phyloP scores from a whole-genome alignment of 2,329 filamentous ascomycete species.

The Penicillium sclerotiorum region DNA sequence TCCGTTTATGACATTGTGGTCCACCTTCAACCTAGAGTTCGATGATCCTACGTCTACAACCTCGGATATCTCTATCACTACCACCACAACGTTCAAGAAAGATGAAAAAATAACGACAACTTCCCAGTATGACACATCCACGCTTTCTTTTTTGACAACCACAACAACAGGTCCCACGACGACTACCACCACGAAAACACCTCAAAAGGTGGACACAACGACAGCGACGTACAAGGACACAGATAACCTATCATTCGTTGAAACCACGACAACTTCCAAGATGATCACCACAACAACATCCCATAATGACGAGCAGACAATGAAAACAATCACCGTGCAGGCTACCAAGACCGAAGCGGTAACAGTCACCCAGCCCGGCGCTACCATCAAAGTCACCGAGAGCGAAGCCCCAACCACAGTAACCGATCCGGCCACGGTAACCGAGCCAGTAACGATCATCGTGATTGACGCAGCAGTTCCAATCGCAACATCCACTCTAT shows the following conservation, averaged over 20 bases:
- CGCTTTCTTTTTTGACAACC: no score
- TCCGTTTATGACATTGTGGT: no score
- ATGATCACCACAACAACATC: neutral
- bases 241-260: neutral
- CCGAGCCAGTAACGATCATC: neutral
- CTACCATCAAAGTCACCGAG: neutral
- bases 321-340: slow-evolving; percentile 5
- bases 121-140: no score
- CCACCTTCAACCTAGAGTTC: no score
- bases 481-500: neutral
- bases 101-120: no score
- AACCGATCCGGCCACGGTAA: neutral
- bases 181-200: no score
- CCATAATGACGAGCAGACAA: neutral
- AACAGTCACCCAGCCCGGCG: slow-evolving; percentile 1
- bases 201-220: no score
- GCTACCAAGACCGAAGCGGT: neutral
- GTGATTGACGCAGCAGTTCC: neutral
- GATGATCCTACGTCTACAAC: no score
- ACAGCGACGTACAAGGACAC: no score
- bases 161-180: no score
- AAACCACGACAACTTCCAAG: neutral
- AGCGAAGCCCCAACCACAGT: neutral
- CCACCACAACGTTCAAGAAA: no score
- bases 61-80: no score